These are phyloP conservation scores for Aspergillus brunneoviolaceus DNA, from an alignment of 2,329 filamentous ascomycete genomes.

Conservation along the genomic window DNA sequence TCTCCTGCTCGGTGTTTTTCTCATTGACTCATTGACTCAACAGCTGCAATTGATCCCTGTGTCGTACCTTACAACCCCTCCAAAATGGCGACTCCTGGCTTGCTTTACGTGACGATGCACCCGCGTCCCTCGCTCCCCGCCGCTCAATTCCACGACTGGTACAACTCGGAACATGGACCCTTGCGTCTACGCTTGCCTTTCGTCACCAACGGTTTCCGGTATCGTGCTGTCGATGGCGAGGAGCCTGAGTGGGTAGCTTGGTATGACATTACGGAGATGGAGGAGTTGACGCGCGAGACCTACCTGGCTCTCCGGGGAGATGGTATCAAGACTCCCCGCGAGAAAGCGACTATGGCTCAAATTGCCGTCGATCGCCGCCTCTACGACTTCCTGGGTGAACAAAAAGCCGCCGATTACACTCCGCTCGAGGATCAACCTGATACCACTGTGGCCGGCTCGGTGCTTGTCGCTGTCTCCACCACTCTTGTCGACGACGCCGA, in stretches of 20 bases:
- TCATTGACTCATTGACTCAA: background rate
- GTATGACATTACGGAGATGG: constrained; percentile 78
- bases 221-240: constrained; percentile 63
- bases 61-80: background rate
- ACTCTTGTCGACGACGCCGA: constrained; percentile 58
- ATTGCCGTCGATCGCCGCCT: constrained; percentile 70
- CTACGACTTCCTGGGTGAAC: constrained; percentile 64
- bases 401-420: constrained; percentile 57
- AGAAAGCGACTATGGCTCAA: constrained; percentile 62
- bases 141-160: constrained; percentile 84
- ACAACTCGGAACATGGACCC: constrained; percentile 90
- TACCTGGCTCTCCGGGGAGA: constrained; percentile 58
- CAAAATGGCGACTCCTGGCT: constrained; percentile 55
- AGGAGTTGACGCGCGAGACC: constrained; percentile 62
- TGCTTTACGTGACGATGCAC: constrained; percentile 86
- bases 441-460: constrained; percentile 58
- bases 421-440: constrained; percentile 61
- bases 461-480: constrained; percentile 63
- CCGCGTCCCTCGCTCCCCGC: constrained; percentile 64
- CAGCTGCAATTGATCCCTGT: background rate
- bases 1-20: background rate
- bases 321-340: constrained; percentile 57
- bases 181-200: constrained; percentile 73
- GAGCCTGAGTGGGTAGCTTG: constrained; percentile 72
- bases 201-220: constrained; percentile 76